Base-by-base conservation (phyloP, 345 rosid species). In the Eutrema yunnanense region DNA sequence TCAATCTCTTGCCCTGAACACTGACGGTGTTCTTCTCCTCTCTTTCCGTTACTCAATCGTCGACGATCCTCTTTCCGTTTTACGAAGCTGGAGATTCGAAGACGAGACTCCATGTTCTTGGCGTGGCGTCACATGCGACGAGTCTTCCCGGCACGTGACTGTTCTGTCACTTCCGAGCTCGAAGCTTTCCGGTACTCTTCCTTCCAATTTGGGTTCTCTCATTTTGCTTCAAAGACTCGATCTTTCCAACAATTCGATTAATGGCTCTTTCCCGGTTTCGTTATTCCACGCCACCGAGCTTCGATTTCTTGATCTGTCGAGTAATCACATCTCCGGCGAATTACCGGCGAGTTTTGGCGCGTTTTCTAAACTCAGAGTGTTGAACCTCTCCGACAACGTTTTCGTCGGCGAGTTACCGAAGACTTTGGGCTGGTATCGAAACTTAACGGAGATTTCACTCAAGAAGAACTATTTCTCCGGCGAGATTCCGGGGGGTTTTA, bases 101-200 rank as follows among this genome's bases (percentile, higher is more conserved):
- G 90, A 86, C 72, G 77, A 77, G 58, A 84, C 83, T 69, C 99
- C 99, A 6, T 92, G 97, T 74, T 84, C 83, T 1, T 95, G 99
- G 99, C 66, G 57, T 52, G 96, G 99, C 10, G 93, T 95, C 62
- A 66, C 69, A n/a, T 80, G 65, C 73, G 62, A 65, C n/a, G 26
- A 65, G 6, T 43, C 51, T 65, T 73, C 73, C 72, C 83, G 85
- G 10, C 62, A 70, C 72, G 99, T 95, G 52, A 85, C 82, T 8
- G 81, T 67, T 14, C 56, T 95, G 52, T 82, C 88, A 16, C 88
- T 95, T 14, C 89, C 92, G 0, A 87, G 72, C 67, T 87, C 85
- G 52, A 86, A 78, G 64, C 92, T 95, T 29, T 75, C 79, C 16
- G 99, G 96, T 9, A 82, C 90, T 2, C 84, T 95, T 44, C 92